Conservation (phyloP, 2,329 filamentous ascomycete genomes). For the Cladosporium sp. region DNA sequence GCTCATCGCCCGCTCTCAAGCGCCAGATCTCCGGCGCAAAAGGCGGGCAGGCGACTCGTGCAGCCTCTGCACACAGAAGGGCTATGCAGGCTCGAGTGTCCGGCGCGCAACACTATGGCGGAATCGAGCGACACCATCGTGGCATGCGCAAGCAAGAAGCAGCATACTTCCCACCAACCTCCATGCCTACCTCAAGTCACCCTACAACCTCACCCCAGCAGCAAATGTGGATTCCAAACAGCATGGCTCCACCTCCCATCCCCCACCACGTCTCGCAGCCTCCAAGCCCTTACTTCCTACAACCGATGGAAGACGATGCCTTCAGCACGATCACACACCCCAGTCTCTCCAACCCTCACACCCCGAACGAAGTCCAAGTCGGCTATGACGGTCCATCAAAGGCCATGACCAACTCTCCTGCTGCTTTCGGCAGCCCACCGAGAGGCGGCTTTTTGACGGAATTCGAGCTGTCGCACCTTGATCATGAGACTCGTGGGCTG, state of each 20-base stretch:
- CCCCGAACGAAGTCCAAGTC: slow-evolving; percentile 9
- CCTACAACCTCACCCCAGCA: slow-evolving; percentile 6
- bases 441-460: slow-evolving; percentile 1
- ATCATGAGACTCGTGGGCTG: slow-evolving; percentile 18
- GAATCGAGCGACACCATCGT: slow-evolving; percentile 19
- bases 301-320: slow-evolving; percentile 13
- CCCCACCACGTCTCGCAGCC: slow-evolving; percentile 9
- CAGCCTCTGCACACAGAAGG: slow-evolving; percentile 15
- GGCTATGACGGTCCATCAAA: slow-evolving; percentile 14
- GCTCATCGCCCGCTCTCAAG: slow-evolving; percentile 31
- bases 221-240: not conserved
- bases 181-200: slow-evolving; percentile 13
- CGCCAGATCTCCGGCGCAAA: slow-evolving; percentile 43
- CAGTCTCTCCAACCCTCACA: slow-evolving; percentile 13
- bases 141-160: slow-evolving; percentile 15
- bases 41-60: slow-evolving; percentile 40
- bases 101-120: slow-evolving; percentile 7
- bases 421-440: slow-evolving; percentile 13
- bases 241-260: not conserved
- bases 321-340: slow-evolving; percentile 16
- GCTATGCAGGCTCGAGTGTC: slow-evolving; percentile 3
- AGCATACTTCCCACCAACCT: slow-evolving; percentile 2
- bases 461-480: slow-evolving; percentile 18
- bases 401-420: slow-evolving; percentile 13
- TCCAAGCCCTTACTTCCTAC: slow-evolving; percentile 22